A percentile compares a stretch with the other conserved stretches of the same genome.
These are phyloP conservation scores for Cystofilobasidium ferigula DNA, from an alignment of 768 basidiomycete species.

Conservation along the genomic window DNA sequence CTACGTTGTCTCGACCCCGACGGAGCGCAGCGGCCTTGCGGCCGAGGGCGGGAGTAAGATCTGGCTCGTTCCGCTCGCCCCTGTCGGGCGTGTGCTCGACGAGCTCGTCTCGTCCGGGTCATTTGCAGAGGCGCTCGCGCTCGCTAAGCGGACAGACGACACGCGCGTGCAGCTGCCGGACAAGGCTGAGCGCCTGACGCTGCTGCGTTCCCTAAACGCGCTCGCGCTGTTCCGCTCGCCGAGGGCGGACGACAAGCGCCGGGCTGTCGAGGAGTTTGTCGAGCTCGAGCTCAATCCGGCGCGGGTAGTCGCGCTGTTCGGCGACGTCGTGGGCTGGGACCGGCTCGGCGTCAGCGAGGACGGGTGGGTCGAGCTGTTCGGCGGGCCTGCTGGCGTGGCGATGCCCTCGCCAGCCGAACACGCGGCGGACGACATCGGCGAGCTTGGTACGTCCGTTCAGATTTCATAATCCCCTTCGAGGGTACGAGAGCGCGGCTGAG, in stretches of 20 bases:
- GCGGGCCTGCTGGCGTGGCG: constrained; percentile 44
- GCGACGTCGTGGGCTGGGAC: constrained; percentile 61
- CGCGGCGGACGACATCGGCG: constrained; percentile 2
- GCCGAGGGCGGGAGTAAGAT: constrained; percentile 59
- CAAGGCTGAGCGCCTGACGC: constrained; percentile 50
- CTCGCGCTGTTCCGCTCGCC: constrained; percentile 56
- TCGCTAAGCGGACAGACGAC: constrained; percentile 64
- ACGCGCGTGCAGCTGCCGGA: constrained; percentile 49
- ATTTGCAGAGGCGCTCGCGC: constrained; percentile 67
- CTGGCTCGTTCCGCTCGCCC: constrained; percentile 61
- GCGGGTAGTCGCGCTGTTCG: constrained; percentile 82
- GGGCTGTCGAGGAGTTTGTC: constrained; percentile 69
- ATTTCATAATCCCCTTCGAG: no score
- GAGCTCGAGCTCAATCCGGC: constrained; percentile 85
- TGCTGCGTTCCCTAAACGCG: constrained; percentile 62
- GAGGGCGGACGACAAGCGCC: constrained; percentile 50
- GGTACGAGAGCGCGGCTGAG: no score
- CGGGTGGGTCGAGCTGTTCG: constrained; percentile 71
- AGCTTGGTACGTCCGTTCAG: constrained; percentile 12
- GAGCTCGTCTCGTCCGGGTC: constrained; percentile 67
- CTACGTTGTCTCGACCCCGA: constrained; percentile 57
- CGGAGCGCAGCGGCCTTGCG: constrained; percentile 54
- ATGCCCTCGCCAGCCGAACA: background rate
- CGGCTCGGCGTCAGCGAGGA: constrained; percentile 58
- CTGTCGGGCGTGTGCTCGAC: no score